Percentiles rank a stretch among this genome's conserved stretches.
Evolutionary conservation across 345 rosid genomes (phyloP).

Genomic region (Gossypium sturtianum): DNA sequence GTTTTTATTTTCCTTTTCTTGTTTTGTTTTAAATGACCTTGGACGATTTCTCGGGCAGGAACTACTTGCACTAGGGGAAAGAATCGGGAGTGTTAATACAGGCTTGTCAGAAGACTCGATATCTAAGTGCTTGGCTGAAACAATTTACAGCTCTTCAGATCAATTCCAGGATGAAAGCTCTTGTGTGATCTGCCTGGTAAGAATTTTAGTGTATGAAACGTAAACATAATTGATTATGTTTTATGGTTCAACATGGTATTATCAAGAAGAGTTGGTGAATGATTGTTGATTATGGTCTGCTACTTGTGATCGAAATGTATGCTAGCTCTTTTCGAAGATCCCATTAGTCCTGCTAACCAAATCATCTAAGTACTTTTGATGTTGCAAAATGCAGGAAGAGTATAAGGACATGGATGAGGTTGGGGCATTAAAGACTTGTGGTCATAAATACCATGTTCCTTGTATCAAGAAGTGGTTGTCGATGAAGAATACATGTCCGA

Average conservation of each 20-base stretch:
- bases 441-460: conserved; percentile 66
- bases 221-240: not conserved
- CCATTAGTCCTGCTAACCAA: not conserved
- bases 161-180: conserved; percentile 42
- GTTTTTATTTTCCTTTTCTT: not conserved
- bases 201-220: conserved; percentile 8
- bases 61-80: conserved; percentile 77
- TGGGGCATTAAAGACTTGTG: conserved; percentile 48
- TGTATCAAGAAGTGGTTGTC: conserved; percentile 85
- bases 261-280: not conserved
- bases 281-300: not conserved
- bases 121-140: conserved; percentile 51
- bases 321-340: not conserved
- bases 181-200: conserved; percentile 88
- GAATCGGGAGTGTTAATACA: conserved; percentile 78
- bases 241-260: not conserved
- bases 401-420: conserved; percentile 56
- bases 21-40: conserved; percentile 1
- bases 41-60: conserved; percentile 44
- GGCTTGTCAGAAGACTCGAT: conserved; percentile 61
- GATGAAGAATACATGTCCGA: conserved; percentile 78
- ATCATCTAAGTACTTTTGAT: not conserved
- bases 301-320: not conserved
- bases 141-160: conserved; percentile 30
- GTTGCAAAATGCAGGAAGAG: conserved; percentile 49